Evolutionary conservation across 2,329 filamentous ascomycete species (phyloP).

Genomic region (Fusarium mexicanum): DNA sequence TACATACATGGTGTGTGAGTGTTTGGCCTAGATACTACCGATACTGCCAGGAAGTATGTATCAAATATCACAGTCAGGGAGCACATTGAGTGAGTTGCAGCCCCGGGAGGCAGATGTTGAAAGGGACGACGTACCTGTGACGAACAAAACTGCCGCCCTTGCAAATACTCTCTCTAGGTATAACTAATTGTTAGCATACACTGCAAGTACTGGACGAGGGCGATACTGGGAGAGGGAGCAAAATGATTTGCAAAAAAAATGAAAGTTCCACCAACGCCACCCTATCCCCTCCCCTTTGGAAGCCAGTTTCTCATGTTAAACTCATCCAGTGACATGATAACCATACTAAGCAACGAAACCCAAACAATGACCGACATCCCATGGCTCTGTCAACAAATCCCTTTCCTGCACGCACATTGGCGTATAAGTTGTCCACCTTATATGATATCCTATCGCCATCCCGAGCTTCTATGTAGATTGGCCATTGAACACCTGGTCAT

Average conservation of each 20-base stretch:
- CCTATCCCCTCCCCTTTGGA: conserved; percentile 15
- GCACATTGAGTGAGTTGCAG: background rate
- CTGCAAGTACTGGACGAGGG: conserved; percentile 9
- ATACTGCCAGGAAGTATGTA: background rate
- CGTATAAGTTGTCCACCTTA: background rate
- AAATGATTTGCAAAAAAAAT: conserved; percentile 36
- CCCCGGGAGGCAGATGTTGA: background rate
- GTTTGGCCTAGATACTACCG: background rate
- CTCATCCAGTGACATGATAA: conserved; percentile 23
- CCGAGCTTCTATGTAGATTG: conserved; percentile 14
- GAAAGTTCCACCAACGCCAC: conserved; percentile 32
- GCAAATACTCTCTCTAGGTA: conserved; percentile 18
- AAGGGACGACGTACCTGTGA: conserved; percentile 40
- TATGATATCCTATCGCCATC: conserved; percentile 1
- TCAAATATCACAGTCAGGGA: background rate
- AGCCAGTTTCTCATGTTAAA: conserved; percentile 20
- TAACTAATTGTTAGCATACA: conserved; percentile 38
- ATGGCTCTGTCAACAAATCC: background rate
- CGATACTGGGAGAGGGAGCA: conserved; percentile 18
- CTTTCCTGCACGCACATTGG: background rate
- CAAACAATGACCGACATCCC: conserved; percentile 21
- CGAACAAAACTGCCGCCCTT: conserved; percentile 19
- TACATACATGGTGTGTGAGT: background rate
- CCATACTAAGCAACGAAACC: conserved; percentile 21
- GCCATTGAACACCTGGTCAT: conserved; percentile 12